Evolutionary conservation across 495 filamentous ascomycete species (phyloP), one percentile per base, ranked within the genome.

Genomic region (Astrothelium macrocarpum): DNA sequence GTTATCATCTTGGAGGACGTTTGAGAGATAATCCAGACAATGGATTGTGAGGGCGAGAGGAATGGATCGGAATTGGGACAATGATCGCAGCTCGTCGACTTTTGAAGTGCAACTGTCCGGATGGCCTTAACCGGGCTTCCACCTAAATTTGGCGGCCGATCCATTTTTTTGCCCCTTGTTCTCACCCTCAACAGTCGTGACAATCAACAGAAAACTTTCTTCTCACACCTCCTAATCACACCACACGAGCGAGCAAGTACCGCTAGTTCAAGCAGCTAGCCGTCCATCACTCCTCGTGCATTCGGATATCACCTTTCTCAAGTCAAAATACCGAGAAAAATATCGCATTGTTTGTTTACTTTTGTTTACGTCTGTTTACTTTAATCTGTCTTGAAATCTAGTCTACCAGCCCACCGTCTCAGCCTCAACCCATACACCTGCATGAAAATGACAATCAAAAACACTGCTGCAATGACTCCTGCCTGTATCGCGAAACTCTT

Each of bases 401-500:
- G 43, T 23, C 45, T 64, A 28, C 66, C 66, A 32, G 29, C 26
- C 20, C 63, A 42, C 34, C 62, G 64, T 34, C 79, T 72, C 70
- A 82, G 60, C 9, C 61, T 70, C 73, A 76, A 79, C 36, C 80
- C 81, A 69, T 70, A 79, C 12, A 71, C n/a, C 68, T 79, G 74
- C 69, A 84, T 59, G 0, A 70, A 39, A 3, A 80, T 28, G 2
- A 82, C 66, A 31, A 84, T 71, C 18, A 76, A 20, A 39, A 79
- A 76, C 1, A 78, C 75, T 0, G 58, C 72, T 0, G 68, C 73
- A 29, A 75, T 73, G 31, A 84, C 75, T 7, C 71, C 79, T 1
- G 77, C 76, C 72, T 82, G 80, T 45, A 78, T 80, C 20, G 80
- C 81, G 56, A 83, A 81, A 58, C 74, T 78, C 42, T 68, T 61